Evolutionary conservation across 2,329 filamentous ascomycete species (phyloP).

Genomic region (Pestalotiopsis sp.): DNA sequence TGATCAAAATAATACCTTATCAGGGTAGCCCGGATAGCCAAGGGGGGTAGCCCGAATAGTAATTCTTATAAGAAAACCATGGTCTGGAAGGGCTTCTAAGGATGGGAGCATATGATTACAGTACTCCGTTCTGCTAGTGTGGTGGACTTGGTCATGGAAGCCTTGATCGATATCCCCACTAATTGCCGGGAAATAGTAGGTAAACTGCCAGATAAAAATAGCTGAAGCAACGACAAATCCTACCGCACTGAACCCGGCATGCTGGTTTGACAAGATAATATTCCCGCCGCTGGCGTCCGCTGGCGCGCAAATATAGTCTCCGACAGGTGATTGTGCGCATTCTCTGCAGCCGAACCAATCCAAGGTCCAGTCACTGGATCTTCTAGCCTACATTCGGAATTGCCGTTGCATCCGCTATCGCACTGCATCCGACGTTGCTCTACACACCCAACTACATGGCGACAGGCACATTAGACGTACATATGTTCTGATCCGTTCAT

Average conservation of each 20-base stretch:
- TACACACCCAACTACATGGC: not conserved
- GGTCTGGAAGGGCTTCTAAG: not conserved
- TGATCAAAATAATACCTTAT: too few species aligned
- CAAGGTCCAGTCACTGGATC: not conserved
- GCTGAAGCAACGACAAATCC: not conserved
- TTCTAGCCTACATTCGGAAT: not conserved
- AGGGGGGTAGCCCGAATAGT: too few species aligned
- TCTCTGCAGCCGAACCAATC: not conserved
- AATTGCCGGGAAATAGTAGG: not conserved
- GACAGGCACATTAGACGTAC: not conserved
- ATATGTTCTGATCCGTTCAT: not conserved
- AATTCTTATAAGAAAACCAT: not conserved
- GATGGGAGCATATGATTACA: not conserved
- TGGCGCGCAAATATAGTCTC: not conserved
- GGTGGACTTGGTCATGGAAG: not conserved
- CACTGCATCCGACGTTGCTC: not conserved
- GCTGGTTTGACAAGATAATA: not conserved
- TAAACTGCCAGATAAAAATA: not conserved
- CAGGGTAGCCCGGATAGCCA: too few species aligned
- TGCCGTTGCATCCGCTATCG: not conserved
- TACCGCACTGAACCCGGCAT: not conserved
- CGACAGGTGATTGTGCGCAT: not conserved
- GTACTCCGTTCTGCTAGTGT: not conserved
- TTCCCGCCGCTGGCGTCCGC: not conserved
- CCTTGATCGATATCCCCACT: not conserved